A percentile compares a stretch with the other conserved stretches of the same genome.
Conservation (phyloP, 1,284 basidiomycete species). For the Volvariella surrecta region DNA sequence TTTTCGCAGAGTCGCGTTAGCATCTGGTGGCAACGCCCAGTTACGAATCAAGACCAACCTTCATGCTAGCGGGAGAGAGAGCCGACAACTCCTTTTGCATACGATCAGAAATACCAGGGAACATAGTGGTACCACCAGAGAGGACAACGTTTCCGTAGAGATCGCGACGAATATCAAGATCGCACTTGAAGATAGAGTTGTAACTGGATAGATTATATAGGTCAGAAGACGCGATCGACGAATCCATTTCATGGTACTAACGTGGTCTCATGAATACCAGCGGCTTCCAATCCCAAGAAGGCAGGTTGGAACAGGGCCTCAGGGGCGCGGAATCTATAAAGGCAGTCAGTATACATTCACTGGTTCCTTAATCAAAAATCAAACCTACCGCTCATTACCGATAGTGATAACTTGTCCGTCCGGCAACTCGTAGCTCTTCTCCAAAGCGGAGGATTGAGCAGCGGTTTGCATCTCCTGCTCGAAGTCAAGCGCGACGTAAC, state of each 20-base stretch:
- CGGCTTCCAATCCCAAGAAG: conserved; percentile 87
- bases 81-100: conserved; percentile 97
- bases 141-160: conserved; percentile 93
- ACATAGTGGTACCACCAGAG: conserved; percentile 96
- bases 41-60: conserved; percentile 51
- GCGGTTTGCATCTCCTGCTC: conserved; percentile 95
- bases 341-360: conserved; percentile 1
- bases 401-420: conserved; percentile 97
- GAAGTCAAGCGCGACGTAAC: conserved; percentile 96
- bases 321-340: conserved; percentile 81
- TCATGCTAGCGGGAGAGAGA: conserved; percentile 80
- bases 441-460: conserved; percentile 83
- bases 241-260: conserved; percentile 20
- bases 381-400: conserved; percentile 79
- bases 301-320: conserved; percentile 97
- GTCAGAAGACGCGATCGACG: conserved; percentile 2
- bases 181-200: conserved; percentile 83
- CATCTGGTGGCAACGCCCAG: not conserved
- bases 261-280: conserved; percentile 95
- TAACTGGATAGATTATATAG: conserved; percentile 38
- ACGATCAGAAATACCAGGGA: conserved; percentile 94
- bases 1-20: conserved; percentile 8
- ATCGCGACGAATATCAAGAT: conserved; percentile 80
- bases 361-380: not conserved
- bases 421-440: conserved; percentile 95